A percentile compares a stretch with the other conserved stretches of the same genome.
Evolutionary conservation across 1,139 yeast species (phyloP).

Genomic region (Spathaspora sp.): DNA sequence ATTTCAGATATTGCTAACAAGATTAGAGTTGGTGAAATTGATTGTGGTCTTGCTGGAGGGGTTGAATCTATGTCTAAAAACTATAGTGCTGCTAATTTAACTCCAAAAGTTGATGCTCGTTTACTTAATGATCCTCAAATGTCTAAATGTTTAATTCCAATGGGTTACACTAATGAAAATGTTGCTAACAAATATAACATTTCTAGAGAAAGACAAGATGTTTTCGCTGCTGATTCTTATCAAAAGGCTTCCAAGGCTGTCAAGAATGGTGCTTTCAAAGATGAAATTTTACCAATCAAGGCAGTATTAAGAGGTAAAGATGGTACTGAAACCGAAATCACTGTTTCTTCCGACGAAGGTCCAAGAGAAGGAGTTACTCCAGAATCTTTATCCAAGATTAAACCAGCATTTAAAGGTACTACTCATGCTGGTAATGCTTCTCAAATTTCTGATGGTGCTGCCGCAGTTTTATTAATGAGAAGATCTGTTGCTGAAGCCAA

Average conservation of each 20-base stretch:
- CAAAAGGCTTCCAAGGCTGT: constrained; percentile 78
- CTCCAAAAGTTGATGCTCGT: constrained; percentile 60
- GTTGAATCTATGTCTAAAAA: constrained; percentile 88
- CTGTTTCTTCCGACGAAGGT: constrained; percentile 82
- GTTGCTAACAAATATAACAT: constrained; percentile 53
- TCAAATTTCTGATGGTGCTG: constrained; percentile 94
- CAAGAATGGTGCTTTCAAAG: constrained; percentile 68
- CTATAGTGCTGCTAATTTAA: constrained; percentile 77
- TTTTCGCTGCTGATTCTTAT: constrained; percentile 84
- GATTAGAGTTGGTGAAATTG: constrained; percentile 83
- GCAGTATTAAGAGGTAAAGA: constrained; percentile 51
- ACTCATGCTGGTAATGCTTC: constrained; percentile 97
- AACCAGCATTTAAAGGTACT: constrained; percentile 89
- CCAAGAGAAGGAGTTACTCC: constrained; percentile 87
- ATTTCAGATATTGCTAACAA: constrained; percentile 87
- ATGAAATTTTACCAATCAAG: constrained; percentile 81
- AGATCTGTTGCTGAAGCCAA: constrained; percentile 82
- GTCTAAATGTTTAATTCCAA: constrained; percentile 48
- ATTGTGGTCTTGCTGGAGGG: constrained; percentile 88
- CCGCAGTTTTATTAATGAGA: constrained; percentile 81
- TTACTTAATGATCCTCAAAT: constrained; percentile 29
- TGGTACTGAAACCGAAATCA: constrained; percentile 44
- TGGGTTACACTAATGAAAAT: constrained; percentile 69
- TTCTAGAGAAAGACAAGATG: constrained; percentile 76
- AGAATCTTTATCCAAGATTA: constrained; percentile 66